A percentile compares a stretch with the other conserved stretches of the same genome.
phyloP scores from a whole-genome alignment of 2,329 filamentous ascomycete genomes.

The Curvularia lunata region DNA sequence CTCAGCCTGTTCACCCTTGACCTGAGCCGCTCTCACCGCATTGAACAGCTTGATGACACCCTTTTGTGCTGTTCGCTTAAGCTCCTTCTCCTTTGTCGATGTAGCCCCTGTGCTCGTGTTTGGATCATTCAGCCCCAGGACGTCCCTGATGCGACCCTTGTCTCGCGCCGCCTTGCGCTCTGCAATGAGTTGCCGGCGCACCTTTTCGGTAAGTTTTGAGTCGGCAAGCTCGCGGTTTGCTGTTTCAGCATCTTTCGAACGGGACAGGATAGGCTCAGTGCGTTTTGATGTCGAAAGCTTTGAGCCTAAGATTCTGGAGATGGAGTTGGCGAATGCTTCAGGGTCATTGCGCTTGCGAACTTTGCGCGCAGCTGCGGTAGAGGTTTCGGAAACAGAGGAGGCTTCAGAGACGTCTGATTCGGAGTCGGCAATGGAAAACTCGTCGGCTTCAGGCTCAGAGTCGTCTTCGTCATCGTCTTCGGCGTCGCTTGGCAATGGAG shows the following conservation, averaged over 20 bases:
- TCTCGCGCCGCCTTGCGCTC: slow-evolving; percentile 81
- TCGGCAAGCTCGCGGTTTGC: slow-evolving; percentile 76
- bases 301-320: slow-evolving; percentile 88
- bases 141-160: slow-evolving; percentile 86
- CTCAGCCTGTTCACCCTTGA: slow-evolving; percentile 81
- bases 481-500: slow-evolving; percentile 34
- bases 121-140: slow-evolving; percentile 69
- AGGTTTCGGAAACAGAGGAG: slow-evolving; percentile 43
- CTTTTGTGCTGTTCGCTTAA: slow-evolving; percentile 87
- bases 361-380: slow-evolving; percentile 44
- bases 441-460: slow-evolving; percentile 47
- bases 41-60: slow-evolving; percentile 98
- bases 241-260: slow-evolving; percentile 76
- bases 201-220: slow-evolving; percentile 79
- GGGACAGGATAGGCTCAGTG: slow-evolving; percentile 87
- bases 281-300: slow-evolving; percentile 85
- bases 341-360: slow-evolving; percentile 92
- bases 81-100: slow-evolving; percentile 74
- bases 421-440: slow-evolving; percentile 41
- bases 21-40: slow-evolving; percentile 89
- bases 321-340: slow-evolving; percentile 85
- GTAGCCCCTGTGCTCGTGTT: slow-evolving; percentile 58
- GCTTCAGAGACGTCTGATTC: slow-evolving; percentile 47
- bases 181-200: slow-evolving; percentile 76
- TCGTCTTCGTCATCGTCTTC: slow-evolving; percentile 20